Evolutionary conservation across 345 rosid genomes (phyloP).

Genomic region (Theobroma cacao): DNA sequence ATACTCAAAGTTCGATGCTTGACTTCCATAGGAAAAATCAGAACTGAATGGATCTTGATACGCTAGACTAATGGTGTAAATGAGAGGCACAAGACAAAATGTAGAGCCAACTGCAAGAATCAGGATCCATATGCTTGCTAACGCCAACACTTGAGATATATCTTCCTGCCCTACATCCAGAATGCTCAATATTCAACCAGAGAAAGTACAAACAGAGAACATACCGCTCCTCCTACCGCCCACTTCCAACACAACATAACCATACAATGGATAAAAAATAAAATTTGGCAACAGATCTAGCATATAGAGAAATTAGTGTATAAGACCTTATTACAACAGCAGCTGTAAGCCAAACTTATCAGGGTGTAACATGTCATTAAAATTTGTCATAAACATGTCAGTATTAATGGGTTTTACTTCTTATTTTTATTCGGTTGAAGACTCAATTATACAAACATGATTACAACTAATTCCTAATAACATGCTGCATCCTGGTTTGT

Average conservation of each 20-base stretch:
- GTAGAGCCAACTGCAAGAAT: conserved; percentile 71
- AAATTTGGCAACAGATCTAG: neutral
- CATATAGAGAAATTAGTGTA: neutral
- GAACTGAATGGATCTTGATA: conserved; percentile 49
- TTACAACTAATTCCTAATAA: neutral
- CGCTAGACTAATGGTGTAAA: conserved; percentile 57
- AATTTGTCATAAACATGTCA: neutral
- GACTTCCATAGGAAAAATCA: conserved; percentile 39
- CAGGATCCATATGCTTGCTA: conserved; percentile 85
- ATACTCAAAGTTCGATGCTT: conserved; percentile 42
- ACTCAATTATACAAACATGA: neutral
- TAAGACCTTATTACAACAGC: neutral
- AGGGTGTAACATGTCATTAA: neutral
- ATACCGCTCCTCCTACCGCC: neutral
- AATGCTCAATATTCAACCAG: conserved; percentile 51
- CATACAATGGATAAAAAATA: neutral
- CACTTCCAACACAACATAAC: conserved; percentile 7
- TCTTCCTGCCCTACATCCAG: conserved; percentile 98
- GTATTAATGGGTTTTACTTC: neutral
- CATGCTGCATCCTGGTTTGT: neutral
- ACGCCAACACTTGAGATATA: conserved; percentile 72
- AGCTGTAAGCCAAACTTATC: neutral
- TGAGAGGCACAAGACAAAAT: conserved; percentile 51
- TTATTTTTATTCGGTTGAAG: neutral
- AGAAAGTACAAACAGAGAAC: conserved; percentile 17